Evolutionary conservation across 2,329 filamentous ascomycete genomes (phyloP).

Genomic region (Clonostachys byssicola): DNA sequence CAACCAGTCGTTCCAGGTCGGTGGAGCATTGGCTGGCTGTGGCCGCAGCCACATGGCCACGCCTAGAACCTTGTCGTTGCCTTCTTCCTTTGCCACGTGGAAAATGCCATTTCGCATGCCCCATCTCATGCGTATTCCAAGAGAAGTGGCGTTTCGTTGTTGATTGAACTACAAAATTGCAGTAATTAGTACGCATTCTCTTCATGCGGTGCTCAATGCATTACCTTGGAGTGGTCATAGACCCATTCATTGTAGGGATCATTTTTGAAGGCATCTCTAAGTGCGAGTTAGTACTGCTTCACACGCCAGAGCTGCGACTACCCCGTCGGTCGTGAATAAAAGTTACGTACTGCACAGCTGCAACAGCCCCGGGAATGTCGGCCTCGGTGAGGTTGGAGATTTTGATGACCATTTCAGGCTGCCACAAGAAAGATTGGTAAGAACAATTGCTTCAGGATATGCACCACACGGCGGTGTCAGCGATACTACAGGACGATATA

Average conservation of each 20-base stretch:
- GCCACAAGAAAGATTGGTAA: too few relatives aligned
- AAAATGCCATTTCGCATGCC: conserved; percentile 67
- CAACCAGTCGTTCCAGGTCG: conserved; percentile 58
- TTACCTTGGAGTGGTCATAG: conserved; percentile 51
- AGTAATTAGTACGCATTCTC: too few relatives aligned
- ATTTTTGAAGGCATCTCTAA: conserved; percentile 52
- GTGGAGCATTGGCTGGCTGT: conserved; percentile 33
- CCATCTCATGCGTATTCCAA: conserved; percentile 64
- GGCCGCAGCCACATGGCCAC: conserved; percentile 71
- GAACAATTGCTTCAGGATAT: too few relatives aligned
- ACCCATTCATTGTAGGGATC: conserved; percentile 67
- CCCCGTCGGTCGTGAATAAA: too few relatives aligned
- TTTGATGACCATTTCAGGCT: conserved; percentile 39
- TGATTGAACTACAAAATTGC: conserved; percentile 43
- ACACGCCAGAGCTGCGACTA: too few relatives aligned
- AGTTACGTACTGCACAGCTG: conserved; percentile 49
- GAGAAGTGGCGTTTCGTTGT: conserved; percentile 56
- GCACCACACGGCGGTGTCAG: too few relatives aligned
- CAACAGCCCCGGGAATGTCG: conserved; percentile 61
- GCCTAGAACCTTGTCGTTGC: conserved; percentile 53
- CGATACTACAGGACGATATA: too few relatives aligned
- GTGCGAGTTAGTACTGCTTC: too few relatives aligned
- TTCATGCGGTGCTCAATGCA: too few relatives aligned
- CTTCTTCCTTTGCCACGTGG: conserved; percentile 61
- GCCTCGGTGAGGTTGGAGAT: conserved; percentile 49